Base-by-base conservation (phyloP, 257 asterid species). In the Rehmannia glutinosa region DNA sequence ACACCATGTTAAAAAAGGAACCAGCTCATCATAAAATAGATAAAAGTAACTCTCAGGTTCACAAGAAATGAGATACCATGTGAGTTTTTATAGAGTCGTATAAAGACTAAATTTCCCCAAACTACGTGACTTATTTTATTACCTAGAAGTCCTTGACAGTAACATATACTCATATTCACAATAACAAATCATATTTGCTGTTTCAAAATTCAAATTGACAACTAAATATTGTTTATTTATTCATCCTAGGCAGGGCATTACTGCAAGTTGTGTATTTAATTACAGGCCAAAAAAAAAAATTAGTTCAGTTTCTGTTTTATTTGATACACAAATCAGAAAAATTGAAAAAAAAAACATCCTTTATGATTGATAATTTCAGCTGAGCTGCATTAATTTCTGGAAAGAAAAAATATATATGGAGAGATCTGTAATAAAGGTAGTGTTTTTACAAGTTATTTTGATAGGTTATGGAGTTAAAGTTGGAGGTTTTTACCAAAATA, bases 401-500 rank as follows among this genome's bases (percentile, higher is more conserved):
- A 23, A 56, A 63, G 8, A 30, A 30, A 32, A 32, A 32, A 3
- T 32, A 0, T 39, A 23, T 3, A 71, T 70, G 80, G 66, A 64
- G 70, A 55, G 49, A 17, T 65, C 70, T 27, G 41, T 17, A 47
- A 58, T 32, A 24, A 64, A 17, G 63, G 17, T 54, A 15, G 1
- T 69, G 47, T 70, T 64, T 20, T 25, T 66, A 58, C 65, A 64
- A 35, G 10, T 64, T 13, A 59, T 70, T 23, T 30, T 70, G 61
- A 65, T 50, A 7, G 5, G 69, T n/a, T 52, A 42, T 66, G 77
- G 71, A 66, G 63, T 74, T 68, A 36, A 55, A 62, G 28, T 52
- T n/a, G 13, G 28, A 71, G 54, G 68, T 57, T 9, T 51, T 50
- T 50, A 76, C 36, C 72, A 75, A 46, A 67, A 56, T 21, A 8